Evolutionary conservation across 1,139 yeast species (phyloP).

Genomic region (Keqinozyma sinolaborantium): DNA sequence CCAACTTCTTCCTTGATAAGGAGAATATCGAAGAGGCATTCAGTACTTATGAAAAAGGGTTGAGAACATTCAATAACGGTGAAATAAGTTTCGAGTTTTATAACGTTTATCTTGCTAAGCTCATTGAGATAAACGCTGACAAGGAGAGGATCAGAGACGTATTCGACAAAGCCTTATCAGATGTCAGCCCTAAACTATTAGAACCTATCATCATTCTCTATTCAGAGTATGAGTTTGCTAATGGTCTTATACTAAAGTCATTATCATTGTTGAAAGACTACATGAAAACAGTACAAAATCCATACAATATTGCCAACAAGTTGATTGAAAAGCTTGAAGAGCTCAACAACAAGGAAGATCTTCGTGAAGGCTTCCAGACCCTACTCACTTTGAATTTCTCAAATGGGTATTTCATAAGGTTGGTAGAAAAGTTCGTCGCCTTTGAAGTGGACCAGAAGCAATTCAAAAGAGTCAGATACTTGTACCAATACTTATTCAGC

Average conservation of each 20-base stretch:
- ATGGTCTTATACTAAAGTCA: conserved; percentile 25
- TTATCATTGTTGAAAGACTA: conserved; percentile 19
- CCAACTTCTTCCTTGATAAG: conserved; percentile 54
- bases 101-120: conserved; percentile 62
- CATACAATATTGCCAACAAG: conserved; percentile 7
- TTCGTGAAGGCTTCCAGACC: conserved; percentile 8
- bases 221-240: conserved; percentile 52
- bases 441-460: conserved; percentile 50
- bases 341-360: conserved; percentile 5
- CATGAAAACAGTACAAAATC: conserved; percentile 5
- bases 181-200: conserved; percentile 25
- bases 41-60: conserved; percentile 64
- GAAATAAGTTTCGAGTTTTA: conserved; percentile 64
- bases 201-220: conserved; percentile 54
- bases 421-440: conserved; percentile 36
- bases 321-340: conserved; percentile 5
- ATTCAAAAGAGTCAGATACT: conserved; percentile 55
- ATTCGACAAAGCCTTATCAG: conserved; percentile 56
- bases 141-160: conserved; percentile 67
- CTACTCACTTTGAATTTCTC: conserved; percentile 9
- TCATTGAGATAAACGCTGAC: conserved; percentile 31
- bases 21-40: conserved; percentile 51
- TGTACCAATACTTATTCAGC: conserved; percentile 40
- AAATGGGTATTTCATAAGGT: conserved; percentile 23
- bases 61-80: conserved; percentile 57